Evolutionary conservation across 768 basidiomycete species (phyloP), one percentile per base, ranked within the genome.

Genomic region (Lactifluus volemus): DNA sequence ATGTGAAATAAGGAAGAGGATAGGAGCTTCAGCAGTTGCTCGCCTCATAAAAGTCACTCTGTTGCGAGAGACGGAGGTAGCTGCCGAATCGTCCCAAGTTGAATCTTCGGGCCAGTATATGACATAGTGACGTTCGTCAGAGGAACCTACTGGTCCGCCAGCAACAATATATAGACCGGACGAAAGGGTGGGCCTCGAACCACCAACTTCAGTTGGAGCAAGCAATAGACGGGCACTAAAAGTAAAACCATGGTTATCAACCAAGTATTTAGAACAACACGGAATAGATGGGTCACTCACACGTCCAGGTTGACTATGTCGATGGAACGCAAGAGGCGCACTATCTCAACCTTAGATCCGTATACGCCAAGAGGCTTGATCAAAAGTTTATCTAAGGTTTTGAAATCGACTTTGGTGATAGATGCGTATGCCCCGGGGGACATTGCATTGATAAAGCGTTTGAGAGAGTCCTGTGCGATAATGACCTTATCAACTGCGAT

Each of bases 361-460:
- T 85, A 85, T 1, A 85, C 60, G 2, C 84, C 84, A 4, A 82
- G 68, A 8, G 82, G 82, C 59, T 79, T 76, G 60, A 85, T 67
- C 7, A 62, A 54, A 25, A 75, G 67, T 5, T 70, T 63, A 64
- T 85, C 84, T 11, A 85, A 72, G 0, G 72, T 67, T 34, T 75
- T 75, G 69, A 85, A 85, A 62, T 84, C 75, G 55, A 85, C 80
- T 61, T 76, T 79, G 0, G 80, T 83, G 50, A 83, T 70, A 0
- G 80, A 79, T 1, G 65, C 59, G 63, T 82, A 84, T 4, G 84
- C 75, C 1, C 80, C 77, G 0, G 83, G 81, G 44, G 65, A 73
- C 8, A 82, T 44, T n/a, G 67, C 67, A 54, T 84, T 80, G 63
- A 81, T 75, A 53, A 84, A 77, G 6, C 70, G 61, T 61, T 72